A percentile compares a stretch with the other conserved stretches of the same genome.
phyloP scores from a whole-genome alignment of 208 protist species.

The Acanthamoeba triangularis region DNA sequence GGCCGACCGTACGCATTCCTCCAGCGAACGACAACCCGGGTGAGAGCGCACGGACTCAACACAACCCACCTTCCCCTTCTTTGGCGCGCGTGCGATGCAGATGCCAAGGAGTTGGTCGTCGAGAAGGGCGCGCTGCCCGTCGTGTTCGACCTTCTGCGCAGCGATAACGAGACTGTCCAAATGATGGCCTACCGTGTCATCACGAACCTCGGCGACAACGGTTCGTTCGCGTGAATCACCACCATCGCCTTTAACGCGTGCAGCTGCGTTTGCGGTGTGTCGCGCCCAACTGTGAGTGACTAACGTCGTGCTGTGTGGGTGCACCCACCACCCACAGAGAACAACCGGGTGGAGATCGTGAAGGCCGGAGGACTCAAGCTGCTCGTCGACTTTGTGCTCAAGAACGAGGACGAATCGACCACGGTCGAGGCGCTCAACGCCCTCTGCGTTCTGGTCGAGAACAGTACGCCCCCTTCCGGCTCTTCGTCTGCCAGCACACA shows the following conservation, averaged over 20 bases:
- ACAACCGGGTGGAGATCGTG: conserved; percentile 58
- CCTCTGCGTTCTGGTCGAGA: conserved; percentile 11
- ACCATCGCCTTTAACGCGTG: background rate
- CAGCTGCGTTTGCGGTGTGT: no score
- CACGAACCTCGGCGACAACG: conserved; percentile 71
- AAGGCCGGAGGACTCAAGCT: conserved; percentile 47
- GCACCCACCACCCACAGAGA: conserved; percentile 39
- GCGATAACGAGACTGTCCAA: conserved; percentile 1
- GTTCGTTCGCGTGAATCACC: background rate
- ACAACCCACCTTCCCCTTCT: background rate
- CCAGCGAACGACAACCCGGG: background rate
- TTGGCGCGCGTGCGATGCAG: background rate
- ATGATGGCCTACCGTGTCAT: conserved; percentile 71
- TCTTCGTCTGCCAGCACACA: background rate
- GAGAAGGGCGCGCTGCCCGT: conserved; percentile 26
- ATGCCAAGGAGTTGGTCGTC: conserved; percentile 62
- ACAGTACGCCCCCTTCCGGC: background rate
- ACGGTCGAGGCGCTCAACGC: conserved; percentile 49
- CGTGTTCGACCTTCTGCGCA: conserved; percentile 38
- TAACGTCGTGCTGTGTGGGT: background rate
- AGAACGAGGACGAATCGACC: conserved; percentile 38
- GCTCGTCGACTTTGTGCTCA: background rate
- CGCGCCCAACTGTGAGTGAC: no score
- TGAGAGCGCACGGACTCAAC: background rate
- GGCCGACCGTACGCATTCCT: background rate